These are phyloP conservation scores for Fomitopsis schrenkii DNA, from an alignment of 1,284 basidiomycete genomes.

Conservation along the genomic window DNA sequence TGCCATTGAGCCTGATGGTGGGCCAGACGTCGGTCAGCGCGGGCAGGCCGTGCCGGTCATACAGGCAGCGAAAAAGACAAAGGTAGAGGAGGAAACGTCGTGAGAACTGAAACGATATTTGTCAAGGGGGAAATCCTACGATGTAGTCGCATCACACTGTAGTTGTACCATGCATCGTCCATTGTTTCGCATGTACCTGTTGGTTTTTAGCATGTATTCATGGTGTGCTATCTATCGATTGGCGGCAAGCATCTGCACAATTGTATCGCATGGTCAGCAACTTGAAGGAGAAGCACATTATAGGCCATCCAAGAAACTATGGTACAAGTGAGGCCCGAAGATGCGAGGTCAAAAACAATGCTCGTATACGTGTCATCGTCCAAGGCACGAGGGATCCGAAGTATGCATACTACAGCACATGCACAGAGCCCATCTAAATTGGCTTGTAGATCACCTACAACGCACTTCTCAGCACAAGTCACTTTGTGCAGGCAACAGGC, in stretches of 20 bases:
- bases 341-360: not conserved
- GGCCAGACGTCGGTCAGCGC: conserved; percentile 57
- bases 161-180: not conserved
- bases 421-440: not conserved
- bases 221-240: not conserved
- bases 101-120: not conserved
- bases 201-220: not conserved
- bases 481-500: not conserved
- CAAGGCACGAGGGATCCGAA: not conserved
- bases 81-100: conserved; percentile 38
- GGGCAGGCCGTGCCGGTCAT: conserved; percentile 57
- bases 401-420: not conserved
- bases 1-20: conserved; percentile 71
- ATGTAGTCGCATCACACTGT: not conserved
- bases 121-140: not conserved
- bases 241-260: not conserved
- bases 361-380: not conserved
- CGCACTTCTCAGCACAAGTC: not conserved
- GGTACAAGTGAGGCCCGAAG: not conserved
- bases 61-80: conserved; percentile 54
- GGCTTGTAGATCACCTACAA: conserved; percentile 5
- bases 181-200: not conserved
- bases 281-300: not conserved
- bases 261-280: not conserved
- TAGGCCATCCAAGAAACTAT: not conserved